phyloP scores from a whole-genome alignment of 352 stramenopile genomes.

The Globisporangium perplexum region DNA sequence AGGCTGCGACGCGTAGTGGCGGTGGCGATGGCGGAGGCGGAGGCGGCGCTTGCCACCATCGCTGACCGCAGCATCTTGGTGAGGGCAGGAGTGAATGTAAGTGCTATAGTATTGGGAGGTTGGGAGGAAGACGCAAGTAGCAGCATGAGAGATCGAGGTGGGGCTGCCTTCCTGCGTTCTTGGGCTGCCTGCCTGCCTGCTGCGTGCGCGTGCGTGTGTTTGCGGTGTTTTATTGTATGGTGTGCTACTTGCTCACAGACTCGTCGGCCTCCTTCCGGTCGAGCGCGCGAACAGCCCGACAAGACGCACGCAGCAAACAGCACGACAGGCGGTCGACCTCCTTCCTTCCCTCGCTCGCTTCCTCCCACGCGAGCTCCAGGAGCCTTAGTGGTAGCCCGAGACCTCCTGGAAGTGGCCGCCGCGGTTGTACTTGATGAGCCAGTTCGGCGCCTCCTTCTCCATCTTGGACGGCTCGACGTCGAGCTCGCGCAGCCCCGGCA shows the following conservation, averaged over 20 bases:
- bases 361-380: neutral
- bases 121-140: too few relatives aligned
- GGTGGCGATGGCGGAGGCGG: neutral
- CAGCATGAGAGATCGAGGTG: too few relatives aligned
- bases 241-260: neutral
- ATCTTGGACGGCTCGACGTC: conserved; percentile 89
- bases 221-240: neutral
- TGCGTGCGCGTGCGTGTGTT: too few relatives aligned
- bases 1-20: neutral
- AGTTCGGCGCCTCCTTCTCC: conserved; percentile 94
- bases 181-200: too few relatives aligned
- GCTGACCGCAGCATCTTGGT: neutral
- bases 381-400: conserved; percentile 74
- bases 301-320: neutral
- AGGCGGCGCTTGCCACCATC: neutral
- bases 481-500: conserved; percentile 74
- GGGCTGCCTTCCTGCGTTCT: too few relatives aligned
- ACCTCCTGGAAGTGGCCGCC: conserved; percentile 94
- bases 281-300: too few relatives aligned
- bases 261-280: neutral
- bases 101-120: too few relatives aligned
- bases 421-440: conserved; percentile 93
- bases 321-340: too few relatives aligned
- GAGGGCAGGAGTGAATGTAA: neutral
- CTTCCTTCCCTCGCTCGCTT: neutral